Percentiles rank a stretch among this genome's conserved stretches.
phyloP scores from a whole-genome alignment of 768 basidiomycete genomes.

The Coprinopsis marcescibilis region DNA sequence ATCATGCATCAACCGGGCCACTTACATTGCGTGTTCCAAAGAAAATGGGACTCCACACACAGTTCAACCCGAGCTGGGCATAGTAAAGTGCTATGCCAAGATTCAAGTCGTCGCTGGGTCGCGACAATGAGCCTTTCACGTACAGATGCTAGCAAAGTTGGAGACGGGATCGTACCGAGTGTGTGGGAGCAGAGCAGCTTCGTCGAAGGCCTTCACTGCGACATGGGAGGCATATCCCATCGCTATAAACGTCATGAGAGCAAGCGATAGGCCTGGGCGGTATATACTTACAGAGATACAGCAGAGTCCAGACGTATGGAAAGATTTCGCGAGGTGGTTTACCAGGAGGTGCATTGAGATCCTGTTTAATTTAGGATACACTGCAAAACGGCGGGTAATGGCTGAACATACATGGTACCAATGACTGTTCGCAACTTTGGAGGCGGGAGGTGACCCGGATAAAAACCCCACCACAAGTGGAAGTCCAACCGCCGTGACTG shows the following conservation, averaged over 20 bases:
- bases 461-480: slow-evolving; percentile 52
- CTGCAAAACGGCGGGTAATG: too few species aligned
- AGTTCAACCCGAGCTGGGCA: slow-evolving; percentile 52
- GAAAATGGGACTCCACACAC: slow-evolving; percentile 61
- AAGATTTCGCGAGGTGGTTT: slow-evolving; percentile 48
- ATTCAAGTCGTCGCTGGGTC: slow-evolving; percentile 33
- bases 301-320: slow-evolving; percentile 50
- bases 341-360: slow-evolving; percentile 43
- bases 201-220: slow-evolving; percentile 49
- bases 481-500: slow-evolving; percentile 52
- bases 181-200: slow-evolving; percentile 28
- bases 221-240: slow-evolving; percentile 70
- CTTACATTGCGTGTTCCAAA: slow-evolving; percentile 45
- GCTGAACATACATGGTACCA: slow-evolving; percentile 52
- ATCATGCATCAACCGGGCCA: not conserved
- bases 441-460: slow-evolving; percentile 41
- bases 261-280: not conserved
- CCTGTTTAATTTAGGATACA: slow-evolving; percentile 25
- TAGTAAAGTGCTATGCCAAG: slow-evolving; percentile 55
- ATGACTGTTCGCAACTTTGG: slow-evolving; percentile 38
- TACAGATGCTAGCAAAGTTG: not conserved
- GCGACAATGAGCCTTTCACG: not conserved
- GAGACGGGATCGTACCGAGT: slow-evolving; percentile 33
- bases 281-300: slow-evolving; percentile 33
- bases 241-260: slow-evolving; percentile 22